Conservation (phyloP, 768 basidiomycete genomes). For the Imleria badia region DNA sequence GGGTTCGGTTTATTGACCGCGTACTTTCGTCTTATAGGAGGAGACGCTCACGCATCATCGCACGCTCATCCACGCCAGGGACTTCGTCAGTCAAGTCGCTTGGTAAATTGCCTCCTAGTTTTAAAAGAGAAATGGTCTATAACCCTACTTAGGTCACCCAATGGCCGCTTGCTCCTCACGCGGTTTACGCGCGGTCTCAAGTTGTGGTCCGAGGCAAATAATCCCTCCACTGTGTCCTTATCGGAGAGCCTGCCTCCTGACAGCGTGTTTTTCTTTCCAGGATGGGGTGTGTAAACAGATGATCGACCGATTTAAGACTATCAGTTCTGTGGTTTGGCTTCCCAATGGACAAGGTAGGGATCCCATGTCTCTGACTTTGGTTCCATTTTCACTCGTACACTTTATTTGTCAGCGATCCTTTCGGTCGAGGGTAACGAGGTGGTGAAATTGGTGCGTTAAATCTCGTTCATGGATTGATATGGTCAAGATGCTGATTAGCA, state of each 20-base stretch:
- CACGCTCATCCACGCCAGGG: constrained; percentile 47
- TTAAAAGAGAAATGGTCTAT: background rate
- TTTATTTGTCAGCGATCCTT: constrained; percentile 40
- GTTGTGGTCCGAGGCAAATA: constrained; percentile 48
- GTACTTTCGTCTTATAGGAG: constrained; percentile 30
- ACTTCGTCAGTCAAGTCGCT: constrained; percentile 54
- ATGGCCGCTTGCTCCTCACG: constrained; percentile 43
- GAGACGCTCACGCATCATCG: constrained; percentile 42
- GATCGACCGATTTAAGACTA: constrained; percentile 44
- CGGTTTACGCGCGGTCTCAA: constrained; percentile 49
- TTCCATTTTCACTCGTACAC: background rate
- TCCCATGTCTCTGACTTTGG: background rate
- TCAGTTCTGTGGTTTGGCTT: constrained; percentile 51
- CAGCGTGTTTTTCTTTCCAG: constrained; percentile 22
- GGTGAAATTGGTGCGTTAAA: constrained; percentile 40
- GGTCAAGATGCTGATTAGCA: background rate
- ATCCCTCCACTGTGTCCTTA: rapidly evolving
- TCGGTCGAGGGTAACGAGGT: constrained; percentile 51
- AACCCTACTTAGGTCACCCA: constrained; percentile 41
- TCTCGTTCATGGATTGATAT: background rate
- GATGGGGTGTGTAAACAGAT: constrained; percentile 50
- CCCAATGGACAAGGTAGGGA: constrained; percentile 44
- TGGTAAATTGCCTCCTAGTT: constrained; percentile 34
- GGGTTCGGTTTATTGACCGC: background rate
- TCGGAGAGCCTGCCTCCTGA: background rate